phyloP scores from a whole-genome alignment of 345 rosid species.

The Rhodamnia argentea region DNA sequence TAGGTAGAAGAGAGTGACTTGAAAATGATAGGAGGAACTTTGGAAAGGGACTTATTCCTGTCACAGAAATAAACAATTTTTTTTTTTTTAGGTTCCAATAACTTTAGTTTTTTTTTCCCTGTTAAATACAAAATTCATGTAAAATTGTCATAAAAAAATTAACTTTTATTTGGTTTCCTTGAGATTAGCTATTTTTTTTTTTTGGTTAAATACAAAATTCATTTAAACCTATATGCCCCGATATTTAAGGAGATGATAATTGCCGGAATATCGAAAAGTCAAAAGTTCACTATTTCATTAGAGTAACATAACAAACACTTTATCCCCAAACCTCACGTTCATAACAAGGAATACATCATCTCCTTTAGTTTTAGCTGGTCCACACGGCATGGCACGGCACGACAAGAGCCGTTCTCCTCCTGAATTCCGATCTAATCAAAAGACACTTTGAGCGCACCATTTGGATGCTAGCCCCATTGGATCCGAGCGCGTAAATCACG shows the following conservation, averaged over 20 bases:
- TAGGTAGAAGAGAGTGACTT: neutral
- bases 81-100: neutral
- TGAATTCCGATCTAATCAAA: neutral
- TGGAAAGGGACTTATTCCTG: neutral
- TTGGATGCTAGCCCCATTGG: neutral
- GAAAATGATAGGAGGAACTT: neutral
- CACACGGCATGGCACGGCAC: neutral
- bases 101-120: neutral
- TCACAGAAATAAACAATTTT: neutral
- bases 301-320: neutral
- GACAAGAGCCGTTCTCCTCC: neutral
- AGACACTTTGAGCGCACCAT: neutral
- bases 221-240: neutral
- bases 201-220: neutral
- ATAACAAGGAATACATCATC: no score
- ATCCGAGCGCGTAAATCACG: neutral
- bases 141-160: neutral
- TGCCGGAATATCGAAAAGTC: neutral
- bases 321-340: no score
- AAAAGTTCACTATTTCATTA: neutral
- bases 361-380: fast-evolving
- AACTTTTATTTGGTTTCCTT: neutral
- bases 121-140: neutral
- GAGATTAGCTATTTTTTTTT: neutral
- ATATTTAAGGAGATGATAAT: neutral